A percentile compares a stretch with the other conserved stretches of the same genome.
Conservation (phyloP, 2,329 filamentous ascomycete genomes). For the Colletotrichum chrysophilum region DNA sequence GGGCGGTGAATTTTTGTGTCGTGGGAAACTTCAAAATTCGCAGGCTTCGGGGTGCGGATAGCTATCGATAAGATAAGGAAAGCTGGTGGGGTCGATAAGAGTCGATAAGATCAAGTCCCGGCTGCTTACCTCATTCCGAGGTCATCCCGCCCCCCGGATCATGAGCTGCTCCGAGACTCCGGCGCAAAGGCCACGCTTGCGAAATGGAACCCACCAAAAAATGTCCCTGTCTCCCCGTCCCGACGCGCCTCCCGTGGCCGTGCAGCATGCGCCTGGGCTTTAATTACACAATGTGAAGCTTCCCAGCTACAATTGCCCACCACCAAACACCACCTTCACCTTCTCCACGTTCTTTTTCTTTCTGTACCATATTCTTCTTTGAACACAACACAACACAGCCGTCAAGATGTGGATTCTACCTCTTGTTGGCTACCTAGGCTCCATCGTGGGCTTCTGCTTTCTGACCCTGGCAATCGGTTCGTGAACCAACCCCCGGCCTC, state of each 20-base stretch:
- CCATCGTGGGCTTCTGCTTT: conserved; percentile 89
- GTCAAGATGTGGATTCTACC: conserved; percentile 91
- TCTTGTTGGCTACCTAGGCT: conserved; percentile 86
- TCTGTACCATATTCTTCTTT: background rate
- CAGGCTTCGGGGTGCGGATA: conserved; percentile 4
- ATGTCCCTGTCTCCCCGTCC: background rate
- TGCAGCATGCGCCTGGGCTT: conserved; percentile 1
- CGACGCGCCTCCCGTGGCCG: background rate
- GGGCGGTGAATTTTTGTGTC: conserved; percentile 19
- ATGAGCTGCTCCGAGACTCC: background rate
- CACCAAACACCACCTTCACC: background rate
- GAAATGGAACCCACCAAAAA: background rate
- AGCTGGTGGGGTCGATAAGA: background rate
- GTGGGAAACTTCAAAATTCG: conserved; percentile 18
- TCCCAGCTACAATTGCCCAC: background rate
- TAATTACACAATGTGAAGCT: background rate
- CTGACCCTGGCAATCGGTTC: conserved; percentile 90
- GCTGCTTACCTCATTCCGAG: background rate
- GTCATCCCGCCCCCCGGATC: background rate
- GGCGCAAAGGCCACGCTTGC: conserved; percentile 22
- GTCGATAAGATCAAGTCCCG: background rate
- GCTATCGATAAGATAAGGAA: conserved; percentile 10
- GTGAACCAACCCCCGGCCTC: conserved; percentile 21
- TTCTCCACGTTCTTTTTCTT: background rate
- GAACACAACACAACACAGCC: background rate